Evolutionary conservation across 768 basidiomycete genomes (phyloP), one percentile per base, ranked within the genome.

Genomic region (Russula foetens): DNA sequence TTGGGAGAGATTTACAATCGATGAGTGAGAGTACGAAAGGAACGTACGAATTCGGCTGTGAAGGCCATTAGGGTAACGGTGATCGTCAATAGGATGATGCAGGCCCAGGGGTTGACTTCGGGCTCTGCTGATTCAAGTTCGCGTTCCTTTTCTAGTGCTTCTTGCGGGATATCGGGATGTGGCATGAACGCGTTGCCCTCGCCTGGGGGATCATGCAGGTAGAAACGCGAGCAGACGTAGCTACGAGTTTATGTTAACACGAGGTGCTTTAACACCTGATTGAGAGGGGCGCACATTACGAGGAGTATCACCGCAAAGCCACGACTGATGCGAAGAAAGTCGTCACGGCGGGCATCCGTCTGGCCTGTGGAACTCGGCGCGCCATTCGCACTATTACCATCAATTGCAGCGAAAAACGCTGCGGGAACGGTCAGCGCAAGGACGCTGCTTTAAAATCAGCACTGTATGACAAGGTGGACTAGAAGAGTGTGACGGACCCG

Each of bases 161-260:
- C 71, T 11, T 46, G 56, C 0, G 74, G 74, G 5, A 81, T 79
- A 46, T 78, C 71, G 3, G 77, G 74, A 33, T 74, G 73, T 5
- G 74, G 68, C 12, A 67, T 66, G 19, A 81, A 71, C 23, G 73
- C 74, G 58, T 81, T 78, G 28, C 77, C 76, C 1, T 82, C 76
- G 7, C 85, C 85, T 0, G 87, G 87, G 3, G 87, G 86, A 66
- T 88, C 79, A 70, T 86, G 83, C 41, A 88, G 70, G 72, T 81
- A 90, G 28, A 90, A 75, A 12, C 87, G 81, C 14, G 87, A 88
- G 59, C 73, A 76, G 38, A 88, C 68, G 66, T 90, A 89, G 15
- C 86, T 85, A 53, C 14, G 29, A 19, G 39, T 23, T 29, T 45
- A 12, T 61, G 26, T 58, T 24, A 44, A 49, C 29, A 46, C 41